Percentiles rank a stretch among this genome's conserved stretches.
Evolutionary conservation across 768 basidiomycete genomes (phyloP).

Genomic region (Hygrocybe coccinea): DNA sequence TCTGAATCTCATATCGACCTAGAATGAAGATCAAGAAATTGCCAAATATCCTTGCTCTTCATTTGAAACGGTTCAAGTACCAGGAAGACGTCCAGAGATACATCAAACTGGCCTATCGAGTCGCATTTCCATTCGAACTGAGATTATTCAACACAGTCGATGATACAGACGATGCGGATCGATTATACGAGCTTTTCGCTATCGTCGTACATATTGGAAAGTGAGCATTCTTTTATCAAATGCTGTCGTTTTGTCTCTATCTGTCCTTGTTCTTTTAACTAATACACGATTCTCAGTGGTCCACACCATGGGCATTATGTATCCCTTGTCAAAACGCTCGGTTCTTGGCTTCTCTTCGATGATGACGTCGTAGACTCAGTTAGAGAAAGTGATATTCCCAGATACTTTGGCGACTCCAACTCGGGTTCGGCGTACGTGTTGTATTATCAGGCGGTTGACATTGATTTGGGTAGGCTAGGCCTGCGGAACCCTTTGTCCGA

Average conservation of each 20-base stretch:
- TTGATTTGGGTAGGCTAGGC: conserved; percentile 70
- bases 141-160: conserved; percentile 97
- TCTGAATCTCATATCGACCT: conserved; percentile 8
- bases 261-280: conserved; percentile 8
- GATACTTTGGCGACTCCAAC: conserved; percentile 90
- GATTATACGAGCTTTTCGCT: conserved; percentile 90
- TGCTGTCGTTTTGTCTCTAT: conserved; percentile 6
- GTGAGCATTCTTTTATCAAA: conserved; percentile 46
- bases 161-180: conserved; percentile 84
- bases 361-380: conserved; percentile 89
- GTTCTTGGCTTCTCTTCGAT: conserved; percentile 89
- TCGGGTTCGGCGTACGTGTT: conserved; percentile 92
- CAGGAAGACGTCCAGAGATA: conserved; percentile 87
- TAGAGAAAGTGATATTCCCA: conserved; percentile 82
- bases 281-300: conserved; percentile 50
- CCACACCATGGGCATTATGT: conserved; percentile 99
- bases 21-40: conserved; percentile 99
- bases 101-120: conserved; percentile 94
- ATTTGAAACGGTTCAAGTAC: conserved; percentile 98
- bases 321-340: conserved; percentile 83
- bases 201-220: conserved; percentile 99
- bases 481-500: conserved; percentile 35
- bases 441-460: conserved; percentile 92
- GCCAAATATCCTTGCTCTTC: conserved; percentile 91
- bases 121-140: conserved; percentile 92